Evolutionary conservation across 2,329 filamentous ascomycete species (phyloP).

Genomic region (Eurotiales sp.): DNA sequence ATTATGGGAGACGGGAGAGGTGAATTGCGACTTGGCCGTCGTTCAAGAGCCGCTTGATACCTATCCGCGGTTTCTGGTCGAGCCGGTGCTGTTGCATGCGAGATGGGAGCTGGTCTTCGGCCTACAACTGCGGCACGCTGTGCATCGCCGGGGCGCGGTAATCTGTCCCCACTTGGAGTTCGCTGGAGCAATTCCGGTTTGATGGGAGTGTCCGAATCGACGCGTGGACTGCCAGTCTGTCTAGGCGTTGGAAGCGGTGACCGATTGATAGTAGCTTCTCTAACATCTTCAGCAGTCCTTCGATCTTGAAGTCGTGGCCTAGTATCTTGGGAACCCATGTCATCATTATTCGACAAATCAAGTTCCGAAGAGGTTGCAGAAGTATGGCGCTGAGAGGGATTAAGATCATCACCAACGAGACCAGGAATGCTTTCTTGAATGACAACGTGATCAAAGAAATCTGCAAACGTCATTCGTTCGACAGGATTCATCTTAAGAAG

Average conservation of each 20-base stretch:
- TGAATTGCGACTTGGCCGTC: slow-evolving; percentile 10
- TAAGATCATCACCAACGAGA: slow-evolving; percentile 71
- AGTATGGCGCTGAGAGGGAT: slow-evolving; percentile 24
- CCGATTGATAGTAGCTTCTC: slow-evolving; percentile 21
- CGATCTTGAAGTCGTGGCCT: slow-evolving; percentile 3
- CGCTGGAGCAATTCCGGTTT: slow-evolving; percentile 29
- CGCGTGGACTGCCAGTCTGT: slow-evolving; percentile 34
- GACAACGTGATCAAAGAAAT: slow-evolving; percentile 74
- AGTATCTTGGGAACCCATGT: slow-evolving; percentile 2
- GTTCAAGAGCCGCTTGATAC: slow-evolving; percentile 18
- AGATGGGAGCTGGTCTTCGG: slow-evolving; percentile 31
- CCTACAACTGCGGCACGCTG: slow-evolving; percentile 24
- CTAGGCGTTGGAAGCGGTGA: slow-evolving; percentile 22
- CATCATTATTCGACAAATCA: slow-evolving; percentile 8
- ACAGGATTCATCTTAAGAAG: slow-evolving; percentile 82
- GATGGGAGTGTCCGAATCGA: slow-evolving; percentile 21
- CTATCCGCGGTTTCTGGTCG: slow-evolving; percentile 37
- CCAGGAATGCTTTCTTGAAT: slow-evolving; percentile 74
- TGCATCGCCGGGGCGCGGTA: slow-evolving; percentile 22
- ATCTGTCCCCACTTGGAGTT: slow-evolving; percentile 31
- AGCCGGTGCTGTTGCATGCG: slow-evolving; percentile 37
- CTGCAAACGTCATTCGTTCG: slow-evolving; percentile 79
- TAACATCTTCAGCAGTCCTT: slow-evolving; percentile 14
- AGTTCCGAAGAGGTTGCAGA: slow-evolving; percentile 17
- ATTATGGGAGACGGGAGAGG: slow-evolving; percentile 40